Percentiles rank a stretch among this genome's conserved stretches.
These are phyloP conservation scores for Akanthomyces lecanii DNA, from an alignment of 2,329 filamentous ascomycete genomes.

Conservation along the genomic window DNA sequence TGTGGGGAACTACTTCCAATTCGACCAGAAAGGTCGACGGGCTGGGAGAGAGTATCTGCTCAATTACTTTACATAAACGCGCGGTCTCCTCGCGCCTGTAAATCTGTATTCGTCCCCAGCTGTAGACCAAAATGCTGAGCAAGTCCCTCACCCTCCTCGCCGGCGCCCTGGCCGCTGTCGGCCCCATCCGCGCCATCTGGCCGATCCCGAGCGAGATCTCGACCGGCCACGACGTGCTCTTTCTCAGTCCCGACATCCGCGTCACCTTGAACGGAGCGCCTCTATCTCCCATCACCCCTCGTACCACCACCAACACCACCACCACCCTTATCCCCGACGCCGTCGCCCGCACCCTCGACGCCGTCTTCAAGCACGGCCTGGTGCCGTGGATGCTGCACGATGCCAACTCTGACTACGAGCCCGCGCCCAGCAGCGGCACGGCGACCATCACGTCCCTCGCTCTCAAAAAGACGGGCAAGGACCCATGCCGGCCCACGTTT, in stretches of 20 bases:
- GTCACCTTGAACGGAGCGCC: constrained; percentile 55
- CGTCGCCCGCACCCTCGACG: constrained; percentile 55
- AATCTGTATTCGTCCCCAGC: background rate
- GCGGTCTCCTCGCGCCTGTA: too few species aligned
- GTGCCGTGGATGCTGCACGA: constrained; percentile 75
- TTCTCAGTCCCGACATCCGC: constrained; percentile 46
- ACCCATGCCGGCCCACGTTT: constrained; percentile 50
- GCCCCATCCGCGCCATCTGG: constrained; percentile 44
- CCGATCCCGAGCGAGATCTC: constrained; percentile 49
- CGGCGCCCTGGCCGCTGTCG: background rate
- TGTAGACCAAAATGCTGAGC: background rate
- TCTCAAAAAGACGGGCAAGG: constrained; percentile 53
- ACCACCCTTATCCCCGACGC: constrained; percentile 52
- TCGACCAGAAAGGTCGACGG: too few species aligned
- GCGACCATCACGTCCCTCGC: constrained; percentile 51
- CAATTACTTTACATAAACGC: too few species aligned
- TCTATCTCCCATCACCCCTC: constrained; percentile 43
- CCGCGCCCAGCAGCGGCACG: constrained; percentile 53
- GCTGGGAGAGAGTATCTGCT: too few species aligned
- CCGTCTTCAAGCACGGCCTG: constrained; percentile 64
- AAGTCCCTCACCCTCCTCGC: background rate
- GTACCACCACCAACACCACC: constrained; percentile 28
- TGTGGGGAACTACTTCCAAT: too few species aligned
- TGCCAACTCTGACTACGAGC: constrained; percentile 37
- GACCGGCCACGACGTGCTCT: constrained; percentile 49